phyloP scores from a whole-genome alignment of 2,329 filamentous ascomycete species.

The Pseudogymnoascus verrucosus region DNA sequence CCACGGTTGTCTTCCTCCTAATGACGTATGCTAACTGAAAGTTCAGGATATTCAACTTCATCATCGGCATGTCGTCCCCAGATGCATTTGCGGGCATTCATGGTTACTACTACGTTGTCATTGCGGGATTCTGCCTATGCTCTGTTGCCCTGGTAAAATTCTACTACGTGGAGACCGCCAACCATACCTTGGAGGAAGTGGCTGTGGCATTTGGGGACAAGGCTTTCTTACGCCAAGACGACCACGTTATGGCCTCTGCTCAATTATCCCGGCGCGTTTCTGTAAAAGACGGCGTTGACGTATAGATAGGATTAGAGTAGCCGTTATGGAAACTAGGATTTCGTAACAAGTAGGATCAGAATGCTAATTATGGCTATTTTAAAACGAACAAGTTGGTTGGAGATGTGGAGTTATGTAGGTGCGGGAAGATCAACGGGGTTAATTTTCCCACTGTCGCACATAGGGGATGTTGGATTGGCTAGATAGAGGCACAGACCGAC shows the following conservation, averaged over 20 bases:
- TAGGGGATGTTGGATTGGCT: too few relatives aligned
- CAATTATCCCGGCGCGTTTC: not conserved
- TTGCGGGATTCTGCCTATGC: constrained; percentile 34
- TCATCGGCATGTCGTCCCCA: constrained; percentile 34
- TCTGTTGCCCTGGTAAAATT: constrained; percentile 30
- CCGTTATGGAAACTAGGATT: not conserved
- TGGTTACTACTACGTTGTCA: constrained; percentile 36
- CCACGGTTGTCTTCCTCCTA: constrained; percentile 25
- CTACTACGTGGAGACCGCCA: constrained; percentile 35
- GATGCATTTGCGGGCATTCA: constrained; percentile 34
- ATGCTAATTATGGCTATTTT: not conserved
- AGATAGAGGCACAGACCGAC: too few relatives aligned
- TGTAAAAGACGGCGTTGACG: not conserved
- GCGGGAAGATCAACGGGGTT: not conserved
- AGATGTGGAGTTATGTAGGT: not conserved
- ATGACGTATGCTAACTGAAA: constrained; percentile 24
- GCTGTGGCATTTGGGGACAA: constrained; percentile 35
- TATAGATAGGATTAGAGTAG: not conserved
- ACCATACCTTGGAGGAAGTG: constrained; percentile 32
- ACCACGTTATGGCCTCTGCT: not conserved
- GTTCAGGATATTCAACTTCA: constrained; percentile 11
- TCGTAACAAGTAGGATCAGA: not conserved
- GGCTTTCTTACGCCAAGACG: constrained; percentile 25
- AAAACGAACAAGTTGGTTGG: not conserved
- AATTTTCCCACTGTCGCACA: not conserved